Evolutionary conservation across 148 eudicot genomes (phyloP), one percentile per base, ranked within the genome.

Genomic region (Arctostaphylos glauca): DNA sequence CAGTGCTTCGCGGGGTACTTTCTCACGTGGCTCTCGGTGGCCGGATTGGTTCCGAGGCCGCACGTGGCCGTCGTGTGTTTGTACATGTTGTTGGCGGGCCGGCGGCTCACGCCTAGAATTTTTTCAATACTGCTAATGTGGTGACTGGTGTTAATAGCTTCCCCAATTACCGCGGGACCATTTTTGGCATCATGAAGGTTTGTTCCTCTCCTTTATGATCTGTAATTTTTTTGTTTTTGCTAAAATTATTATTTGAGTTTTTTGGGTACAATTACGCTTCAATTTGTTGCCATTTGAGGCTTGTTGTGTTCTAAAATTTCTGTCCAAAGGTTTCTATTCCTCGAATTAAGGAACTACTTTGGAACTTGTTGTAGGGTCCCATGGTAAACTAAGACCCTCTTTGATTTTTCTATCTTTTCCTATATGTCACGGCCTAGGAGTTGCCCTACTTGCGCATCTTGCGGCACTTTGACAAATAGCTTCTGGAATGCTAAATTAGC

Each of bases 161-260:
- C 54, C 93, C 91, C 2, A 88, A 84, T 49, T 92, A 87, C 79
- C 84, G 95, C 25, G 99, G 99, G 5, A 96, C 99, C 23, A 84
- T 89, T 41, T 96, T 96, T 38, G 98, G 99, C 12, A 92, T 96
- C 55, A 94, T 96, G 98, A 96, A 96, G 98, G 99, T 96, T 66
- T 66, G 25, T 15, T 25, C 31, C 16, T 66, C 44, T 66, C 2
- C 43, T 50, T 66, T 31, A 41, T 66, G 43, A 66, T 66, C 13
- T 25, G 13, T 62, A 21, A 64, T 62, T 59, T 25, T 9, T 9
- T 58, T 19, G 62, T 2, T 18, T 5, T 59, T 59, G 38, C 38
- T 31, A 31, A 31, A 31, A 0, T 31, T 31, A 31, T 31, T 31
- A 31, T 31, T 31, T 31, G 38, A 31, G 38, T 31, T 31, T 59